These are phyloP conservation scores for Suillus lakei DNA, from an alignment of 768 basidiomycete genomes.

Conservation along the genomic window DNA sequence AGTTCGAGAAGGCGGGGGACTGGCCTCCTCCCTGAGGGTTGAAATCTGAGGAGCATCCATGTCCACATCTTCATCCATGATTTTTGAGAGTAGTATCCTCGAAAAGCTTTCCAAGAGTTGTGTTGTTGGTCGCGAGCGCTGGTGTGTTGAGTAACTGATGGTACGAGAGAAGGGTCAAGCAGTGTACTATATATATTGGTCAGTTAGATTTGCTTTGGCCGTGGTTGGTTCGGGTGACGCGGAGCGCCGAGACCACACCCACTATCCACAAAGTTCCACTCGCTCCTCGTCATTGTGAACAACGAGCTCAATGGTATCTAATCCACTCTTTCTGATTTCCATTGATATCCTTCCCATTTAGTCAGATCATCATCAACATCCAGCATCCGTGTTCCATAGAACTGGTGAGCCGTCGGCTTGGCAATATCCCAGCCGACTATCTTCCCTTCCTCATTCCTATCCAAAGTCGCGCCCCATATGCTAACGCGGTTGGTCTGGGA, in stretches of 20 bases:
- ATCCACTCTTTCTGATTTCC: slow-evolving; percentile 42
- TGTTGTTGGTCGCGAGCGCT: not conserved
- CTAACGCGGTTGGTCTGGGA: slow-evolving; percentile 51
- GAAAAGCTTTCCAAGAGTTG: not conserved
- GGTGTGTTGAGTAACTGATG: not conserved
- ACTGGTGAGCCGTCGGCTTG: slow-evolving; percentile 65
- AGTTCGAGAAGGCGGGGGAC: slow-evolving; percentile 59
- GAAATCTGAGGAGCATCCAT: slow-evolving; percentile 89
- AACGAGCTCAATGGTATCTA: slow-evolving; percentile 11
- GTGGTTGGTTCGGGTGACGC: not conserved
- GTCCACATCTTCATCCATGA: slow-evolving; percentile 49
- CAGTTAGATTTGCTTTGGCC: not conserved
- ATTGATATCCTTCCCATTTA: slow-evolving; percentile 73
- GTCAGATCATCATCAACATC: slow-evolving; percentile 58
- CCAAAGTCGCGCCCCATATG: slow-evolving; percentile 61
- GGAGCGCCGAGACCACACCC: not conserved
- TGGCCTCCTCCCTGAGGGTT: slow-evolving; percentile 72
- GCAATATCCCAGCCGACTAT: slow-evolving; percentile 58
- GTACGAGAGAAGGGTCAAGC: not conserved
- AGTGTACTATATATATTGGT: not conserved
- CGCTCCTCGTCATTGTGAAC: not conserved
- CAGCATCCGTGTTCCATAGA: slow-evolving; percentile 66
- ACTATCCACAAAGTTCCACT: not conserved
- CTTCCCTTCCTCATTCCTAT: slow-evolving; percentile 54
- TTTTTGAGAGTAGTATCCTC: too few species aligned